Base-by-base conservation (phyloP, 805 yeast species). In the Wickerhamomyces rabaulensis region DNA sequence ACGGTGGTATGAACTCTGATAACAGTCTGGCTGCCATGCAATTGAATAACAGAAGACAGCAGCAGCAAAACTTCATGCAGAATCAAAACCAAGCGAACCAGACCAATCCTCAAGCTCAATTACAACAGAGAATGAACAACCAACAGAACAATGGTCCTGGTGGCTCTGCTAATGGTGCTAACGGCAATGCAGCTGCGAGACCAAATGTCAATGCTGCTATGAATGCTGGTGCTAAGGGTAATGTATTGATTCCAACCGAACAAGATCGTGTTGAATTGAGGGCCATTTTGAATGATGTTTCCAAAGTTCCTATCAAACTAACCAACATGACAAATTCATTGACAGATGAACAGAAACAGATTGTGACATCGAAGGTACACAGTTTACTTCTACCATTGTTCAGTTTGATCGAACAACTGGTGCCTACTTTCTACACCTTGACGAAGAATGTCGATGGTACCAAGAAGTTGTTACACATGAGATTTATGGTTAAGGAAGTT, bases 391-490 rank as follows among this genome's bases (percentile, higher is more conserved):
- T 67, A 27, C 55, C 71, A 17, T 73, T 84, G 52, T 80, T 78
- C 63, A 74, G 80, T 33, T 76, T 83, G 51, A 84, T 85, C 16
- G 95, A 88, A 60, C 83, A 83, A 50, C 71, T 89, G 39, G 79
- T 87, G 37, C 89, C 95, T 33, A 82, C 86, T 58, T 87, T 87
- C 57, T 89, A 78, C 59, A 76, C 84, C 48, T 71, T 87, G 50
- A 85, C 95, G 1, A 80, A 83, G 55, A 86, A 85, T 62, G 76
- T 74, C 42, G 87, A 82, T 42, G 91, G 87, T 9, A 84, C 95
- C 1, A 81, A 79, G 57, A 78, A 87, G 54, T 75, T 90, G 49
- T 74, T 90, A 49, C 91, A 86, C 60, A 79, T 87, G 73, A 82
- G 88, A 64, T 75, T 80, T 50, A 83, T 88, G 83, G 80, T 87